A percentile compares a stretch with the other conserved stretches of the same genome.
phyloP scores from a whole-genome alignment of 108 stramenopile species.

The Ochromonas danica region DNA sequence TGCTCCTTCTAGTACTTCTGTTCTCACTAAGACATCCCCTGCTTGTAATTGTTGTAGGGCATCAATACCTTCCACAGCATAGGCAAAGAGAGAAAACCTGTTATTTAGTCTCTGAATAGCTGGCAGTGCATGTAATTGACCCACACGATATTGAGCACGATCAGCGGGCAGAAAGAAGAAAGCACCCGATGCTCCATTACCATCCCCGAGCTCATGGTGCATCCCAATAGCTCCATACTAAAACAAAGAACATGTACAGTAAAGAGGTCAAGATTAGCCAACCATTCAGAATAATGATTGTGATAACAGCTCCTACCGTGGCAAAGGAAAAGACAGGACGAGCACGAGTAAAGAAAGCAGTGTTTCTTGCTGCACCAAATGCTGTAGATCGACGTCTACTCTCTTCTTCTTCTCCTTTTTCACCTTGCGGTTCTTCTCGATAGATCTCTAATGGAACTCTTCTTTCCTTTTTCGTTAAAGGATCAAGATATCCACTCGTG shows the following conservation, averaged over 20 bases:
- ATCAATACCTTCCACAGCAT: background rate
- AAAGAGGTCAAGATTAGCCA: background rate
- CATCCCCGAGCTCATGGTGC: background rate
- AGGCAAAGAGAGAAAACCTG: background rate
- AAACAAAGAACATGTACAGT: background rate
- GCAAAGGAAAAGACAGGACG: background rate
- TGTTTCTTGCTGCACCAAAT: background rate
- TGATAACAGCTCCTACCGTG: background rate
- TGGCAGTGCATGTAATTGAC: background rate
- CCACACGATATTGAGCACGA: background rate
- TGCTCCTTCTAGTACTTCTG: background rate
- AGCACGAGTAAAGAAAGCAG: background rate
- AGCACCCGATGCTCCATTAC: background rate
- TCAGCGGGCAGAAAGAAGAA: background rate
- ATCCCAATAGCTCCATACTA: slow-evolving; percentile 1
- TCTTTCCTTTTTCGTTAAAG: background rate
- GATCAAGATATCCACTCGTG: background rate
- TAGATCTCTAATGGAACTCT: background rate
- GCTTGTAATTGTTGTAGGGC: background rate
- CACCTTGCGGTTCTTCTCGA: background rate
- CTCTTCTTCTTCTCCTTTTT: too few relatives aligned
- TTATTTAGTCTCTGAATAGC: background rate
- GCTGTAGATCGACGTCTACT: background rate
- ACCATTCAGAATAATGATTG: background rate
- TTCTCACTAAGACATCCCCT: background rate